Base-by-base conservation (phyloP, 2,329 filamentous ascomycete species). In the Teratosphaeria pseudoeucalypti region DNA sequence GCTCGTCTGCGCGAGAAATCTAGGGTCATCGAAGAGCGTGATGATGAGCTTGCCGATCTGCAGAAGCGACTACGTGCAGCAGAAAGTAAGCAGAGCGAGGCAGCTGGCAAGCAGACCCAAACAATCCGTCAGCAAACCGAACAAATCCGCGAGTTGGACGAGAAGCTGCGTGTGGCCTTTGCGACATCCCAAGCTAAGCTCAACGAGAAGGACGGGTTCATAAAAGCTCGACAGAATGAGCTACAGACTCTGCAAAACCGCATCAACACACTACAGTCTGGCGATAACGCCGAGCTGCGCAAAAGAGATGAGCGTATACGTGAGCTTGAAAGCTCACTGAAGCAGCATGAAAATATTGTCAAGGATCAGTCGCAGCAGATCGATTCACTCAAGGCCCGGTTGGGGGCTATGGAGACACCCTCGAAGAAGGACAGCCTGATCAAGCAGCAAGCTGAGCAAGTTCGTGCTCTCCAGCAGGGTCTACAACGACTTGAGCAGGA, bases 1-100 rank as follows among this genome's bases (percentile, higher is more conserved):
- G 83, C 85, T 4, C 85, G 90, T 9, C 71, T 92, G 12, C 83
- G 88, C 52, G 86, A 90, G 63, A 92, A 90, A 70, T 87, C 92
- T 60, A 83, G 85, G 2, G 71, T 84, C 1, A 81, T 95, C 43
- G 85, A 87, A 55, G 84, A 90, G 63, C 85, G 85, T 23, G 88
- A 94, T 56, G 88, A 92, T 62, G 85, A 90, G 65, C 76, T 91
- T 12, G 64, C 61, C 2, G 66, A 72, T 55, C 63, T 74, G n/a
- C 67, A 71, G 59, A 67, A 68, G 57, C 60, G 66, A 16, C 60
- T 72, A 16, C 65, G 69, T 7, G 61, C 65, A 6, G 66, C 65
- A 4, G 70, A 71, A 56, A 61, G 58, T 47, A 63, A 61, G 9
- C 64, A 68, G 52, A 67, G 69, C 55, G 67, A 71, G 27, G 65